These are phyloP conservation scores for Trichoderma lentiforme DNA, from an alignment of 2,329 filamentous ascomycete genomes.

Conservation along the genomic window DNA sequence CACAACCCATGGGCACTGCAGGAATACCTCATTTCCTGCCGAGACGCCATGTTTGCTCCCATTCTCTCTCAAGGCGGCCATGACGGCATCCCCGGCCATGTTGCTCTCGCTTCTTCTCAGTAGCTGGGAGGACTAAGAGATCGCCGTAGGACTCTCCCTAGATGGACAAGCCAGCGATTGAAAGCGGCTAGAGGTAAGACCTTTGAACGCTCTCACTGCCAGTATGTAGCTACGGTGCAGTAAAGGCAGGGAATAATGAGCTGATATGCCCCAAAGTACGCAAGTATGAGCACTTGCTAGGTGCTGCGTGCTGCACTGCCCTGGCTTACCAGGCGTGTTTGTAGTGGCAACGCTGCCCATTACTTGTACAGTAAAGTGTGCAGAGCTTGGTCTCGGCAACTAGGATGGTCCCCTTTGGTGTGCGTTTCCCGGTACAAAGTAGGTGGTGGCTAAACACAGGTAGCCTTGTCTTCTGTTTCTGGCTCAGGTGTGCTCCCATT, in stretches of 20 bases:
- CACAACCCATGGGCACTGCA: background rate
- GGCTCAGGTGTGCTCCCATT: background rate
- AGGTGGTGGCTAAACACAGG: background rate
- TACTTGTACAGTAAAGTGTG: background rate
- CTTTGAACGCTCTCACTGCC: background rate
- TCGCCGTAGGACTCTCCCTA: background rate
- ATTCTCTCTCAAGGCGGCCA: background rate
- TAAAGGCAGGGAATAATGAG: constrained; percentile 1
- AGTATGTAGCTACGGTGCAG: background rate
- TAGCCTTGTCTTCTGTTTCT: background rate
- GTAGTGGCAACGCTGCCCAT: background rate
- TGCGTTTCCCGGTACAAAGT: background rate
- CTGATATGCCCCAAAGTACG: background rate
- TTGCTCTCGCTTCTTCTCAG: background rate
- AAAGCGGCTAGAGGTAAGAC: background rate
- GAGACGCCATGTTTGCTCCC: background rate
- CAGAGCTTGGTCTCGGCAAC: background rate
- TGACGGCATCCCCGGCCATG: background rate
- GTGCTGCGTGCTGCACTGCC: background rate
- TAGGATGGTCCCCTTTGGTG: background rate
- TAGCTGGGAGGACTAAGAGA: background rate
- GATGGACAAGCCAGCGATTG: background rate
- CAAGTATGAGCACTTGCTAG: background rate
- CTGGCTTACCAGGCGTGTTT: background rate
- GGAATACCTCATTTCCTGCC: background rate